phyloP scores from a whole-genome alignment of 495 filamentous ascomycete genomes.

The Aspergillus cavernicola region DNA sequence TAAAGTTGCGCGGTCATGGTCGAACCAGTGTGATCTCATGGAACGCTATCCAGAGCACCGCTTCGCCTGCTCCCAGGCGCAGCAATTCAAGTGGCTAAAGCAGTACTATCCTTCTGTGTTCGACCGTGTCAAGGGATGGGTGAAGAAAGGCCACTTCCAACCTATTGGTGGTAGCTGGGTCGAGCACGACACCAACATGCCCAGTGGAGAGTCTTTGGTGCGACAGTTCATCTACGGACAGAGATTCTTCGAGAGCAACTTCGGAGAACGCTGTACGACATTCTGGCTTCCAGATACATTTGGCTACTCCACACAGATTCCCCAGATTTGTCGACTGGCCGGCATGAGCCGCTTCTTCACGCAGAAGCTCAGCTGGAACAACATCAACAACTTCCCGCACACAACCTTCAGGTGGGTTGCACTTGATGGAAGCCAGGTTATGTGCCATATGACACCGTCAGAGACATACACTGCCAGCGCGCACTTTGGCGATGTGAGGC shows the following conservation, averaged over 20 bases:
- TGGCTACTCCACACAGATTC: slow-evolving; percentile 91
- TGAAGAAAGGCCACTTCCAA: slow-evolving; percentile 87
- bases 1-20: slow-evolving; percentile 94
- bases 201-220: slow-evolving; percentile 88
- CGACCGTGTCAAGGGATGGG: slow-evolving; percentile 84
- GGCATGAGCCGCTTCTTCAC: slow-evolving; percentile 97
- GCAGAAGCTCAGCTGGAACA: slow-evolving; percentile 95
- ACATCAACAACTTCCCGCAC: slow-evolving; percentile 98
- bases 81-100: slow-evolving; percentile 98
- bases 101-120: slow-evolving; percentile 81
- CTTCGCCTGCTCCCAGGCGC: slow-evolving; percentile 87
- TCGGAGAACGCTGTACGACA: slow-evolving; percentile 81
- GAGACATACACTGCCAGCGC: slow-evolving; percentile 95
- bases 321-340: slow-evolving; percentile 84
- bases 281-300: slow-evolving; percentile 99
- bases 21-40: slow-evolving; percentile 89
- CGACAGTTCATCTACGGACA: slow-evolving; percentile 96
- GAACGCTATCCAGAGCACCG: slow-evolving; percentile 92
- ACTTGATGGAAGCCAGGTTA: slow-evolving; percentile 89
- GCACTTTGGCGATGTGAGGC: slow-evolving; percentile 91
- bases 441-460: slow-evolving; percentile 93
- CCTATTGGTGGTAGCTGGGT: slow-evolving; percentile 98
- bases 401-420: slow-evolving; percentile 98
- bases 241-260: slow-evolving; percentile 88
- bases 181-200: slow-evolving; percentile 97